Evolutionary conservation across 78 protist genomes (phyloP), one percentile per base, ranked within the genome.

Genomic region (Polysphondylium violaceum): DNA sequence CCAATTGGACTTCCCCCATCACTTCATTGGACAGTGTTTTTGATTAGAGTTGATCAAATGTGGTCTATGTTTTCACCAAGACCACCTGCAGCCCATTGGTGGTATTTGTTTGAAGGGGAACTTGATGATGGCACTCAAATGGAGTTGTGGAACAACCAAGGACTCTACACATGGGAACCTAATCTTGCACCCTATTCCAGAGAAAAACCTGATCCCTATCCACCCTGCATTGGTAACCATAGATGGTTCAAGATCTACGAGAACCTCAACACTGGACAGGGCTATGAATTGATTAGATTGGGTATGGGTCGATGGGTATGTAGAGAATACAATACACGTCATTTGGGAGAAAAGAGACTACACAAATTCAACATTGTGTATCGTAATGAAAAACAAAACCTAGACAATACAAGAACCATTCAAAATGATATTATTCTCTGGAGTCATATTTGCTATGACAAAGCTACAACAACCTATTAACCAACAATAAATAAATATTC

Each of bases 21-120:
- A 2, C 27, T 65, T 3, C 19, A 86, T 50, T 71, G 92, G 79
- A 17, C 73, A 4, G 74, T 61, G 1, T 64, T 74, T 14, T 23
- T 51, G 6, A 16, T 75, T 8, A 43, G 85, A 38, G 35, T 86
- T 23, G 92, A 74, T 44, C 92, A 86, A 35, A 51, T 59, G 71
- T 86, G 92, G 92, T 74, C 87, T 19, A 86, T 86, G 92, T 86
- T 86, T 51, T 86, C 92, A 50, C 92, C 92, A 47, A 75, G 85
- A 61, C 92, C 92, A 35, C 92, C 92, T 11, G 3, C 60, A n/a
- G 38, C 33, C 12, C 92, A 86, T 63, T 86, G 92, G 92, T 74
- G 85, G 87, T 86, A 74, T 27, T 64, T 67, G 2, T 65, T 86
- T 64, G 85, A 86, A 64, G 92, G 72, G 0, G 75, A 71, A 19